phyloP scores from a whole-genome alignment of 2,329 filamentous ascomycete species.

The Penicillium sp. region DNA sequence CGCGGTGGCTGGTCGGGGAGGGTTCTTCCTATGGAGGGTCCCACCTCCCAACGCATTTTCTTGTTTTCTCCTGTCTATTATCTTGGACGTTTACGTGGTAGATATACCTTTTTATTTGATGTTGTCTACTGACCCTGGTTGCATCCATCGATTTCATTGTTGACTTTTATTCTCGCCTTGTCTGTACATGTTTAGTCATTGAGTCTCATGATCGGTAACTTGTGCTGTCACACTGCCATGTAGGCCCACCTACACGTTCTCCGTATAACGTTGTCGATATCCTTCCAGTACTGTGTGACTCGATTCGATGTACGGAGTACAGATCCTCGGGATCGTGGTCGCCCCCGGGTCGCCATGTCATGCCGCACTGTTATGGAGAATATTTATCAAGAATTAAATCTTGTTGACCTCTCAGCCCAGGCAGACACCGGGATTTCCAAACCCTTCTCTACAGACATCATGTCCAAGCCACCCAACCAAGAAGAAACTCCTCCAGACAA shows the following conservation, averaged over 20 bases:
- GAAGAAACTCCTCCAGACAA: no score
- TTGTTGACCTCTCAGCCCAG: no score
- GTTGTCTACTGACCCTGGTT: slow-evolving; percentile 31
- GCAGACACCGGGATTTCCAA: no score
- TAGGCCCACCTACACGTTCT: neutral
- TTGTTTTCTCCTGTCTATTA: slow-evolving; percentile 28
- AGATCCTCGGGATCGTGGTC: no score
- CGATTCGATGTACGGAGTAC: no score
- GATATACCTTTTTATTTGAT: slow-evolving; percentile 33
- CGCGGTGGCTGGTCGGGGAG: neutral
- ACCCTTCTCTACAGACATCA: no score
- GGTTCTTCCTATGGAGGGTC: neutral
- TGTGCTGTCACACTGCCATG: neutral
- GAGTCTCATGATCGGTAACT: slow-evolving; percentile 21
- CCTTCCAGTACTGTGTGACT: no score
- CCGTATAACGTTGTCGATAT: no score
- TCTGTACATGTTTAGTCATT: slow-evolving; percentile 29
- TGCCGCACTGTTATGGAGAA: no score
- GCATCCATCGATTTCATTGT: slow-evolving; percentile 26
- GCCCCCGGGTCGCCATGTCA: no score
- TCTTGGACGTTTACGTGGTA: slow-evolving; percentile 28
- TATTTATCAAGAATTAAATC: no score
- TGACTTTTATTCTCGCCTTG: slow-evolving; percentile 8
- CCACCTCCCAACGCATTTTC: slow-evolving; percentile 4
- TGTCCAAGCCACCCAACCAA: no score